phyloP scores from a whole-genome alignment of 345 rosid genomes.

The Jatropha curcas region DNA sequence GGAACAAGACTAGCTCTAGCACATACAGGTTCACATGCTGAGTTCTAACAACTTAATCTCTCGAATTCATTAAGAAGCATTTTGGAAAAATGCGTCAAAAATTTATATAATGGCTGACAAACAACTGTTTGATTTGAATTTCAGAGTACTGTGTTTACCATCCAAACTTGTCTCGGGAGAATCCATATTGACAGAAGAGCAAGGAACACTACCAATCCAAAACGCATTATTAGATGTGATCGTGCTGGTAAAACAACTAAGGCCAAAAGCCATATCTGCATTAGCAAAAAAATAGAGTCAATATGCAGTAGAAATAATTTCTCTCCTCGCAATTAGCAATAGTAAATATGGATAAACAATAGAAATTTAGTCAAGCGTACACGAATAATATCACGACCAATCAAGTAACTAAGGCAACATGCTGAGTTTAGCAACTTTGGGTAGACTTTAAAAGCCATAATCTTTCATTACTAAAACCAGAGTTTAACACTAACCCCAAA shows the following conservation, averaged over 20 bases:
- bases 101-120: conserved; percentile 3
- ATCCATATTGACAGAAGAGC: conserved; percentile 67
- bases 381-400: not conserved
- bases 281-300: conserved; percentile 13
- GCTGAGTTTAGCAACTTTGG: not conserved
- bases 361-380: not conserved
- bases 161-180: conserved; percentile 75
- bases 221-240: conserved; percentile 69
- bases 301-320: not conserved
- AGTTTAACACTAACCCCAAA: not conserved
- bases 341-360: not conserved
- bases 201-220: conserved; percentile 64
- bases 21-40: not conserved
- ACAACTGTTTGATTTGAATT: not conserved
- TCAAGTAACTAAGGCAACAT: not conserved
- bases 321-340: not conserved
- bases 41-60: not conserved
- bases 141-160: conserved; percentile 42
- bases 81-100: not conserved
- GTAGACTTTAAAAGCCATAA: not conserved
- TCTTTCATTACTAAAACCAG: not conserved
- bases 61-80: not conserved
- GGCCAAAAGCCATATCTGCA: conserved; percentile 89
- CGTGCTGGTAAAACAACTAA: conserved; percentile 90
- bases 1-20: not conserved